phyloP scores from a whole-genome alignment of 2,329 filamentous ascomycete species.

The Fusarium armeniacum region DNA sequence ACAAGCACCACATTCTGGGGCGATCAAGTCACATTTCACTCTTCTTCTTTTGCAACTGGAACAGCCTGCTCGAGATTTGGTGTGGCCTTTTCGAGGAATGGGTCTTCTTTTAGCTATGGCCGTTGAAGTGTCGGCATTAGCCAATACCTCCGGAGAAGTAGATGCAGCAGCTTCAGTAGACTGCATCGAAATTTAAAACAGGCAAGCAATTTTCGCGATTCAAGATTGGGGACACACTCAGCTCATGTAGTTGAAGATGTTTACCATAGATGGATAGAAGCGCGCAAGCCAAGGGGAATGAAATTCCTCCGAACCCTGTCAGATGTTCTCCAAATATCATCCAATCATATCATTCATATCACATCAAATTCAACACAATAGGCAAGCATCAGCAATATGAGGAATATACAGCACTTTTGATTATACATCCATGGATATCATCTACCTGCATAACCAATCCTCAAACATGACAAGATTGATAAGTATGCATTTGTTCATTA shows the following conservation, averaged over 20 bases:
- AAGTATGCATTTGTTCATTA: constrained; percentile 44
- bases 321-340: constrained; percentile 5
- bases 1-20: constrained; percentile 56
- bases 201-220: too few species aligned
- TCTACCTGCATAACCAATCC: constrained; percentile 41
- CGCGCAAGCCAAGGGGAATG: constrained; percentile 24
- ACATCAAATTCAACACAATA: background rate
- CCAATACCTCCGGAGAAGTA: constrained; percentile 6
- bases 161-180: constrained; percentile 1
- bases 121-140: background rate
- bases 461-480: constrained; percentile 43
- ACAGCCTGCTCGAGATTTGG: constrained; percentile 54
- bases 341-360: constrained; percentile 19
- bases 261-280: background rate
- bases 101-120: constrained; percentile 47
- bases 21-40: constrained; percentile 61
- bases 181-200: background rate
- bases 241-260: background rate
- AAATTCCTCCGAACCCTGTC: constrained; percentile 29
- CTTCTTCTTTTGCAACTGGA: constrained; percentile 55
- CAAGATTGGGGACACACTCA: background rate
- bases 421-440: constrained; percentile 41
- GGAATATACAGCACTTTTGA: constrained; percentile 35
- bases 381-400: background rate
- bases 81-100: constrained; percentile 55